These are phyloP conservation scores for Tulasnella sp. DNA, from an alignment of 768 basidiomycete genomes.

Conservation along the genomic window DNA sequence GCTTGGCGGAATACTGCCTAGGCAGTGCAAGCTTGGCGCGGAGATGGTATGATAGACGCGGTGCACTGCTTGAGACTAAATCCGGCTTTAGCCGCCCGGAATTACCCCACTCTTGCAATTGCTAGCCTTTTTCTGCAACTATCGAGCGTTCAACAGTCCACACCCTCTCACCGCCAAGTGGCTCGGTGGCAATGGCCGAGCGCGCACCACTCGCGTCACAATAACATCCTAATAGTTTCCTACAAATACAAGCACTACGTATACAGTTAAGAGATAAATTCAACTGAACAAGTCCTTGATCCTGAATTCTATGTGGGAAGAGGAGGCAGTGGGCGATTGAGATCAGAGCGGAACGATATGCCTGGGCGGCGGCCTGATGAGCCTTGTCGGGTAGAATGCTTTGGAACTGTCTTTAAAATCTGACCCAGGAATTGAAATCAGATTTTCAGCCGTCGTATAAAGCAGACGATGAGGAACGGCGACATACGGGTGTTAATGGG, in stretches of 20 bases:
- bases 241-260: background rate
- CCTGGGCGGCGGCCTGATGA: background rate
- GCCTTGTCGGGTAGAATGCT: background rate
- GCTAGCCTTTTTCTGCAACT: no score
- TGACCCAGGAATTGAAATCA: background rate
- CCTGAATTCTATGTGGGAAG: background rate
- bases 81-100: no score
- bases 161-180: no score
- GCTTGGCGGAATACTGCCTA: no score
- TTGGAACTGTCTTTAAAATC: background rate
- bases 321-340: background rate
- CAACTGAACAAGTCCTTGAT: background rate
- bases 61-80: no score
- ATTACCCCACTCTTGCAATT: no score
- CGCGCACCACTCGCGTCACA: background rate
- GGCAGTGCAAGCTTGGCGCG: no score
- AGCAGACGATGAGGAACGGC: background rate
- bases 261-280: background rate
- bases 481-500: background rate
- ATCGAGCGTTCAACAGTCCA: no score
- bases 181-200: no score
- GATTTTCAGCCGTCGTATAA: background rate
- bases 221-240: background rate
- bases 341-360: background rate
- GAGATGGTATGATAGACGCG: no score